Evolutionary conservation across 352 stramenopile species (phyloP), one percentile per base, ranked within the genome.

Genomic region (Pythium graminicola): DNA sequence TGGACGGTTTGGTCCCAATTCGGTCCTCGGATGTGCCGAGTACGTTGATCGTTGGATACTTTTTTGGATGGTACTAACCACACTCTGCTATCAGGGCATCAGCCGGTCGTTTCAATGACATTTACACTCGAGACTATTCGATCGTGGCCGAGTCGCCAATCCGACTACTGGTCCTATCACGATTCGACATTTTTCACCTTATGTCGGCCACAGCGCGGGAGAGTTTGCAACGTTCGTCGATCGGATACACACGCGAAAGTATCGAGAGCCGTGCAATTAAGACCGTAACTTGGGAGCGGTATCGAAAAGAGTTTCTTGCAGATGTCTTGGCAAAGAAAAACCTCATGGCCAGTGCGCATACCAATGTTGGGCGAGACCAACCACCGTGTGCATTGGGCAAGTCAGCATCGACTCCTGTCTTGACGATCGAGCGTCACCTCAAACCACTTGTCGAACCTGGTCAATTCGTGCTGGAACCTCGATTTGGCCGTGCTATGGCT

Each of bases 151-250:
- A 86, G 50, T 88, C 76, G 0, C 81, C 79, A 0, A 81, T 92
- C 43, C 86, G 86, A 35, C 57, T 89, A 31, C 76, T 92, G 13
- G 70, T 92, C 19, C 63, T 92, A n/a, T 92, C 81, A 20, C 71
- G 81, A 22, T 92, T 89, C 47, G 77, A 92, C 35, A 88, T 89
- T 9, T 92, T 92, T 48, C 81, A 92, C 49, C 61, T 92, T 14
- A 86, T 88, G 72, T 84, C 78, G 6, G 46, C 76, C 2, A 72
- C 81, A 44, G 79, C 81, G 26, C 76, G 78, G 0, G 74, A 66
- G 26, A 89, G 78, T 50, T 66, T 91, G 1, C 81, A 88, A 58
- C 73, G 71, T 8, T 87, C 76, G 0, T 77, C 76, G 6, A 64
- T 67, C 8, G 72, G 74, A 13, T 81, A 71, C 27, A 69, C 78